phyloP scores from a whole-genome alignment of 2,329 filamentous ascomycete species.

The Arthrobotrys musiformis region DNA sequence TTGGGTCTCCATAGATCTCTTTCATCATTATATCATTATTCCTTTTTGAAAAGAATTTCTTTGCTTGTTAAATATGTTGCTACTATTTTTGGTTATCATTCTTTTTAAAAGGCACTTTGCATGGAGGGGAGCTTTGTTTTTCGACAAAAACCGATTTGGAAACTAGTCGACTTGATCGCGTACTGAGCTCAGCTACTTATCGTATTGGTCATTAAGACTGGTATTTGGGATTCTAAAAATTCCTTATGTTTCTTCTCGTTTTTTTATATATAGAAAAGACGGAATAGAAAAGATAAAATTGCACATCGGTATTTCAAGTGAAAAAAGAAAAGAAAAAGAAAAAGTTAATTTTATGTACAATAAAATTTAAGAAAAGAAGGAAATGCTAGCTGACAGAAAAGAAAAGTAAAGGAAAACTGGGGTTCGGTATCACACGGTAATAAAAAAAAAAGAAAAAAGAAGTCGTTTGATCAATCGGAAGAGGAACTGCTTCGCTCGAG shows the following conservation, averaged over 20 bases:
- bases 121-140: conserved; percentile 9
- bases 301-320: neutral
- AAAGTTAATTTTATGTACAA: conserved; percentile 55
- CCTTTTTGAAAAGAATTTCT: neutral
- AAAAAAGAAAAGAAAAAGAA: conserved; percentile 2
- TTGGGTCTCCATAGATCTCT: neutral
- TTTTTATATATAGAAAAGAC: neutral
- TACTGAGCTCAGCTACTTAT: no score
- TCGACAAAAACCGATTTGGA: neutral
- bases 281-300: neutral
- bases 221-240: no score
- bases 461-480: no score
- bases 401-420: neutral
- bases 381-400: neutral
- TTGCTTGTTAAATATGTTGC: neutral
- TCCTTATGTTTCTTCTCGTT: neutral
- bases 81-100: neutral
- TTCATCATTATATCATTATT: neutral
- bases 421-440: neutral
- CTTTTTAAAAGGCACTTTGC: conserved; percentile 9
- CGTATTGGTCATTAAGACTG: no score
- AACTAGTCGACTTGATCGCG: no score
- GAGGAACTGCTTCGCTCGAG: conserved; percentile 2
- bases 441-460: neutral
- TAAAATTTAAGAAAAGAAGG: conserved; percentile 15